phyloP scores from a whole-genome alignment of 176 grass and related monocot species.

The Aegilops umbellulata region DNA sequence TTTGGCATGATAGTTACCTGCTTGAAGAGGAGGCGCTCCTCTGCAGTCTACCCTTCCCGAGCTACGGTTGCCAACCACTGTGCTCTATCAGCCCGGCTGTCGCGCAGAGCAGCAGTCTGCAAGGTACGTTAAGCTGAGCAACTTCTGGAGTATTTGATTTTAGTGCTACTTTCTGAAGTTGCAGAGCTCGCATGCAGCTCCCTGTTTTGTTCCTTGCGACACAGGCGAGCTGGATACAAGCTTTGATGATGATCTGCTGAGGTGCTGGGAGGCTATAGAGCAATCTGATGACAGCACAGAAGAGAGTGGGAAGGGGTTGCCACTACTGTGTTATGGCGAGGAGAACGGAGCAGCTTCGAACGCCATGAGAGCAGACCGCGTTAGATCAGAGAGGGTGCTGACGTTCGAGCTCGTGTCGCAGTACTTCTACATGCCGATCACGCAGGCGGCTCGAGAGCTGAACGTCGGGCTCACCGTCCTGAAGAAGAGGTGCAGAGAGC shows the following conservation, averaged over 20 bases:
- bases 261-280: conserved; percentile 51
- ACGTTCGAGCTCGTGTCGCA: conserved; percentile 56
- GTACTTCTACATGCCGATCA: conserved; percentile 77
- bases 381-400: conserved; percentile 4
- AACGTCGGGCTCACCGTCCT: conserved; percentile 63
- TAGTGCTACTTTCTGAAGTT: neutral
- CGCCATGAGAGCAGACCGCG: neutral
- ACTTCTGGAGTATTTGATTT: neutral
- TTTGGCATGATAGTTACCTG: conserved; percentile 37
- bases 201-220: neutral
- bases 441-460: conserved; percentile 48
- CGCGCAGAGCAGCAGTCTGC: neutral
- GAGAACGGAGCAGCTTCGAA: conserved; percentile 8
- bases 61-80: conserved; percentile 5
- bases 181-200: neutral
- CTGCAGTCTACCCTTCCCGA: conserved; percentile 27
- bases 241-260: conserved; percentile 33
- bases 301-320: neutral
- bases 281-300: neutral
- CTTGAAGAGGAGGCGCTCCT: conserved; percentile 43
- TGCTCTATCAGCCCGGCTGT: neutral
- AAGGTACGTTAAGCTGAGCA: neutral
- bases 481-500: conserved; percentile 67
- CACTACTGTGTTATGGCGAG: neutral
- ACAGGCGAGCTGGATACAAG: conserved; percentile 31